phyloP scores from a whole-genome alignment of 108 stramenopile species.

The Nitzschia palea region DNA sequence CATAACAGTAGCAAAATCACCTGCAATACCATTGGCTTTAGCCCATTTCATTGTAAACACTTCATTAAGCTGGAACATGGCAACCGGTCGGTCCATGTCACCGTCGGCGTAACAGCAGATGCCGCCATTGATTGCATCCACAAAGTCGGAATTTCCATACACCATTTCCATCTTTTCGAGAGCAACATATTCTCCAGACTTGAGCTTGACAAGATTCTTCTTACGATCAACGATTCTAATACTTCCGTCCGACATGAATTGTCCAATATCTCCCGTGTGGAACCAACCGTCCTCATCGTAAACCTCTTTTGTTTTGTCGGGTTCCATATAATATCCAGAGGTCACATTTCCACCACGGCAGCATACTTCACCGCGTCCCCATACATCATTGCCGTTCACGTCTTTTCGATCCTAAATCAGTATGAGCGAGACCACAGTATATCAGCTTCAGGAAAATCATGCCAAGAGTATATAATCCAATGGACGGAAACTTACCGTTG shows the following conservation, averaged over 20 bases:
- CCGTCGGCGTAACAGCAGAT: slow-evolving; percentile 87
- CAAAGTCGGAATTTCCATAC: slow-evolving; percentile 69
- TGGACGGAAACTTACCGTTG: slow-evolving; percentile 26
- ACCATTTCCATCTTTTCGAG: slow-evolving; percentile 86
- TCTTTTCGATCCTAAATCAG: slow-evolving; percentile 52
- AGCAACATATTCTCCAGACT: slow-evolving; percentile 92
- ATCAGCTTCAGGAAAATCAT: slow-evolving; percentile 6
- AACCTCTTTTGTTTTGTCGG: slow-evolving; percentile 79
- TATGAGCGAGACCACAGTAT: slow-evolving; percentile 10
- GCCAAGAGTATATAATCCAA: not conserved
- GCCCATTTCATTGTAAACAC: slow-evolving; percentile 72
- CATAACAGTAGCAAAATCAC: slow-evolving; percentile 57
- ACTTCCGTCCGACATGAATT: slow-evolving; percentile 80
- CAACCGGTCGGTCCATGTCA: slow-evolving; percentile 90
- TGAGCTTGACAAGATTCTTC: slow-evolving; percentile 95
- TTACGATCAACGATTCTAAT: slow-evolving; percentile 87
- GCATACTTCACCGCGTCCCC: slow-evolving; percentile 79
- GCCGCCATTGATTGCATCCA: slow-evolving; percentile 77
- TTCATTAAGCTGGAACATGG: slow-evolving; percentile 70
- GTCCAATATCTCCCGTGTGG: slow-evolving; percentile 89
- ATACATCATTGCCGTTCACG: slow-evolving; percentile 70
- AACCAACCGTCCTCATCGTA: slow-evolving; percentile 82
- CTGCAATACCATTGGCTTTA: slow-evolving; percentile 62
- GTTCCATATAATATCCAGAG: slow-evolving; percentile 85
- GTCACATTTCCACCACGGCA: slow-evolving; percentile 68